Evolutionary conservation across 805 yeast species (phyloP), one percentile per base, ranked within the genome.

Genomic region (Brettanomyces bruxellensis): DNA sequence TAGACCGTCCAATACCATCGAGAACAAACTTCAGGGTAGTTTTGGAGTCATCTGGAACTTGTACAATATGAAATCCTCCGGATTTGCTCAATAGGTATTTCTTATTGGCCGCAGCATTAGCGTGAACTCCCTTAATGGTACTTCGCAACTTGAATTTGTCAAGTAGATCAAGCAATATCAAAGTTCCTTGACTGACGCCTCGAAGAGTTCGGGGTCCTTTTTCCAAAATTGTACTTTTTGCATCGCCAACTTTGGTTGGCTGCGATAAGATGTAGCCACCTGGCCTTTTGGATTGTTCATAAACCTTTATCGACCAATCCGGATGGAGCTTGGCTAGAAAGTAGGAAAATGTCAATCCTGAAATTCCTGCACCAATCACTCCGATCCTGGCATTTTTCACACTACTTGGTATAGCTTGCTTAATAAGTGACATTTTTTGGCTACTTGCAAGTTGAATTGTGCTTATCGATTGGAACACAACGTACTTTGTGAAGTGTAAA

Each of bases 151-250:
- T 78, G 44, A 84, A 62, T 34, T 73, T 67, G 41, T 56, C 51
- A 47, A 86, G 57, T 2, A 79, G 69, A 58, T 86, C 95, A 23
- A 83, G 64, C 6, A 86, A 75, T 25, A 86, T 56, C 30, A 83
- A 65, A 0, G 89, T 78, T 0, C 98, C 98, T 38, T 80, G 80
- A 46, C 88, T 84, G 5, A 77, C 77, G 0, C 96, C 95, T 49
- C 96, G 68, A 40, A 93, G 67, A 0, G 98, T 93, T 43, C 98
- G 68, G 0, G 99, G 98, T 0, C 98, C 99, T 51, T 82, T 83
- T 56, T 93, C 98, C 30, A 87, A 61, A 3, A 71, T 49, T 0
- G 73, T 60, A 2, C 54, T 51, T 5, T 55, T 53, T 9, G 53
- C 55, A 18, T 53, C 58, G 4, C 56, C 43, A 36, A 67, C 57